Evolutionary conservation across 495 filamentous ascomycete species (phyloP), one percentile per base, ranked within the genome.

Genomic region (Aspergillus carlsbadensis): DNA sequence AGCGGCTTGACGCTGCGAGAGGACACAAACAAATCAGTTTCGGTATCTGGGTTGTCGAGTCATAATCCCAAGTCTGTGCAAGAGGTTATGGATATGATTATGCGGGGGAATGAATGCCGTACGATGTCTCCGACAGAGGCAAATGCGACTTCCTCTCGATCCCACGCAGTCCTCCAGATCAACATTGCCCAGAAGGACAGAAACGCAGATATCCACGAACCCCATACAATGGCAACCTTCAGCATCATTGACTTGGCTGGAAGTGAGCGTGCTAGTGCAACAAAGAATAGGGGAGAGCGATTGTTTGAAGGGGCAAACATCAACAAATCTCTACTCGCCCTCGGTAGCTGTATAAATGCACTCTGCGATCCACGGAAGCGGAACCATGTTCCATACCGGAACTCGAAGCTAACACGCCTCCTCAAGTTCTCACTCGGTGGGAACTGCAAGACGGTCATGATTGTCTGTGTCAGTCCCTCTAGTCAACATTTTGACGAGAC

Each of bases 381-480:
- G 52, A 96, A 96, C 61, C 94, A 99, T 66, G 87, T 99, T 11
- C 94, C 94, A 2, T 99, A 99, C 74, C 84, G 94, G 55, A 97
- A 99, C 72, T 97, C 92, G 31, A 99, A 98, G 65, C 85, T 99
- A 45, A 99, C 94, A 2, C 88, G 94, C 39, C 77, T 99, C 1
- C 83, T 99, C 22, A 99, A 99, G 61, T 99, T 99, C 74, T 95
- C 92, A 2, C 81, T 99, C 1, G 94, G 94, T 41, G 94, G 94
- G 2, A 99, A 99, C 68, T 99, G 94, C 77, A 92, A 90, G 76
- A 99, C 94, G 10, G 94, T 99, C 63, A 99, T 99, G 94, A 99
- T 99, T 64, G 94, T 99, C 31, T 99, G 94, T 65, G 91, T 98
- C 48, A 96, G 91, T 64, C 94, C 94, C 13, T 96, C 92, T 7